phyloP scores from a whole-genome alignment of 805 yeast species.

The Candida yuanshanica region DNA sequence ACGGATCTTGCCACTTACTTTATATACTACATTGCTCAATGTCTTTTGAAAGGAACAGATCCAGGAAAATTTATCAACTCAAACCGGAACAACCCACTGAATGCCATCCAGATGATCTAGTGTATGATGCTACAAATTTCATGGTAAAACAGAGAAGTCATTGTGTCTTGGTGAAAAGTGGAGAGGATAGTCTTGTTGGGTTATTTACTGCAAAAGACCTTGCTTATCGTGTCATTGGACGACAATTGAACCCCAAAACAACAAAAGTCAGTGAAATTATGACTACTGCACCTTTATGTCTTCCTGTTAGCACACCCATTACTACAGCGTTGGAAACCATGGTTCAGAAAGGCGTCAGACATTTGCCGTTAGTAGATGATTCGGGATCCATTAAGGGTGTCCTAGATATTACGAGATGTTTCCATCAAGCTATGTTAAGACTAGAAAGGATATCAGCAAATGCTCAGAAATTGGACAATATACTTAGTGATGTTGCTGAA shows the following conservation, averaged over 20 bases:
- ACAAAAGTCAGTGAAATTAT: conserved; percentile 32
- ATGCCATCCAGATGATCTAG: conserved; percentile 29
- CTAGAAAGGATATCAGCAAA: conserved; percentile 35
- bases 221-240: conserved; percentile 37
- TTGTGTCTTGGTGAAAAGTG: conserved; percentile 34
- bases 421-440: conserved; percentile 40
- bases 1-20: neutral
- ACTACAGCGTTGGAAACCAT: conserved; percentile 37
- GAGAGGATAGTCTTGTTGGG: conserved; percentile 28
- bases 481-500: conserved; percentile 25
- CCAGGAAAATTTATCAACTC: conserved; percentile 17
- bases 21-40: neutral
- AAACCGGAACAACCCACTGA: conserved; percentile 33
- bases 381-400: conserved; percentile 34
- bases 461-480: conserved; percentile 27
- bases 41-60: neutral
- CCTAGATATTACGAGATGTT: conserved; percentile 40
- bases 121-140: conserved; percentile 27
- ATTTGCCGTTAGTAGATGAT: conserved; percentile 37
- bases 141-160: conserved; percentile 37
- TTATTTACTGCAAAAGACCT: conserved; percentile 41
- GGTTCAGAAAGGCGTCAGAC: conserved; percentile 38
- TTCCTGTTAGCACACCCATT: conserved; percentile 32
- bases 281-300: conserved; percentile 34
- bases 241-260: conserved; percentile 22